Conservation (phyloP, 2,329 filamentous ascomycete genomes). For the Colletotrichum eleusines region DNA sequence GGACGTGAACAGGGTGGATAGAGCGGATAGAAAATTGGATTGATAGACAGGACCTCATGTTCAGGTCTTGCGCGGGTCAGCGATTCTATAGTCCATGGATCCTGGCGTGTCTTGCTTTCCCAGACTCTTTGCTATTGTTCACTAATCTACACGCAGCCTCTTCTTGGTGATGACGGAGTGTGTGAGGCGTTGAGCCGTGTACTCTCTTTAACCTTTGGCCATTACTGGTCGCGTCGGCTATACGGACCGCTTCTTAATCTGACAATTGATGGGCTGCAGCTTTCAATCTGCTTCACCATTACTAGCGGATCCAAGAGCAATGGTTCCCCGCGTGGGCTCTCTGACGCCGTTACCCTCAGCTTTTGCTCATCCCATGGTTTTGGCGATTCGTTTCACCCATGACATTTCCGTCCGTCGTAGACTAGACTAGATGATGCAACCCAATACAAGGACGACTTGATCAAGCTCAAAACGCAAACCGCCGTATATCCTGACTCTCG, state of each 20-base stretch:
- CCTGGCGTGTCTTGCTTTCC: constrained; percentile 32
- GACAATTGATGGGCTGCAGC: constrained; percentile 68
- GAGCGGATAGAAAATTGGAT: constrained; percentile 40
- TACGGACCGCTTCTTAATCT: constrained; percentile 57
- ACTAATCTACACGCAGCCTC: constrained; percentile 33
- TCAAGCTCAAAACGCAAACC: neutral
- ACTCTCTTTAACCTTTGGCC: neutral
- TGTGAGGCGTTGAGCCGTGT: neutral
- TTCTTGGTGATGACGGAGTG: neutral
- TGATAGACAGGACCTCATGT: constrained; percentile 26
- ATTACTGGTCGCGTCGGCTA: neutral
- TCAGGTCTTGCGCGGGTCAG: constrained; percentile 20
- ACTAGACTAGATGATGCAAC: constrained; percentile 11
- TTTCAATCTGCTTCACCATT: constrained; percentile 65
- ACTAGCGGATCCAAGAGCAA: constrained; percentile 69
- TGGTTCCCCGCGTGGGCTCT: constrained; percentile 62
- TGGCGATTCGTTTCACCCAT: constrained; percentile 74
- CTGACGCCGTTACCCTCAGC: constrained; percentile 64
- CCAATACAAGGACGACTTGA: constrained; percentile 8
- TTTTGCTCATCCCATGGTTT: constrained; percentile 55
- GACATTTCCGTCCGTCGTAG: constrained; percentile 55
- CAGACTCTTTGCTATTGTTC: constrained; percentile 11
- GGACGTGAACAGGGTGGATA: constrained; percentile 30
- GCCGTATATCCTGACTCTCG: neutral
- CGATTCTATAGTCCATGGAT: constrained; percentile 29